Conservation (phyloP, 1,284 basidiomycete genomes). For the Trichosporon sp. region DNA sequence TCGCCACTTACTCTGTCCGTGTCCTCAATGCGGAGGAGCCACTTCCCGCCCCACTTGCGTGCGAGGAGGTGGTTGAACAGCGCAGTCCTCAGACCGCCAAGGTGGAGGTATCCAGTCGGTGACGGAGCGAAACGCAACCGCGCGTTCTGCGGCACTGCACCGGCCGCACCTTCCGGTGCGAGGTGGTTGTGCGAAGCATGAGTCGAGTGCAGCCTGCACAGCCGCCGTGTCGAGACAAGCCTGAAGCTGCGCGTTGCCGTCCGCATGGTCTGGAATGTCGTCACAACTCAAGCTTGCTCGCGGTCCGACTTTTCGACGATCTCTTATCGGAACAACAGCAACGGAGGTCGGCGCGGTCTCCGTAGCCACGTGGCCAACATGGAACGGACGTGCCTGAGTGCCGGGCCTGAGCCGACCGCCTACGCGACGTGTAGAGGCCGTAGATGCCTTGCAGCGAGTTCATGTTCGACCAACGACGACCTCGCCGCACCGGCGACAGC, state of each 20-base stretch:
- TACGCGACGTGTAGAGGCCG: not conserved
- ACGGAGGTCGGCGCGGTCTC: not conserved
- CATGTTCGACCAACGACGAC: not conserved
- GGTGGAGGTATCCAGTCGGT: conserved; percentile 87
- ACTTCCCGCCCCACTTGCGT: conserved; percentile 71
- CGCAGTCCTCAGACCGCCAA: conserved; percentile 93
- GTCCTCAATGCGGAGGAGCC: conserved; percentile 87
- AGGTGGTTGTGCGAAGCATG: not conserved
- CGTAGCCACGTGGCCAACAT: not conserved
- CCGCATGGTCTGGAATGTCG: not conserved
- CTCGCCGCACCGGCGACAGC: not conserved
- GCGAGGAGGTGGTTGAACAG: conserved; percentile 89
- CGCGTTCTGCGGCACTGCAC: conserved; percentile 11
- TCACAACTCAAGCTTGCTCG: not conserved
- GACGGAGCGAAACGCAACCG: conserved; percentile 89
- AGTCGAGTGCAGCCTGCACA: not conserved
- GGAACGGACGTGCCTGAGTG: not conserved
- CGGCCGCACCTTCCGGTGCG: not conserved
- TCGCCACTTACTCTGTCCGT: conserved; percentile 71
- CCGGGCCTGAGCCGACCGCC: not conserved
- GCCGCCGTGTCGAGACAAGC: not conserved
- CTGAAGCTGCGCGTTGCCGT: not conserved
- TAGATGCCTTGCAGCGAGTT: not conserved
- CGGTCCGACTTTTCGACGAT: not conserved
- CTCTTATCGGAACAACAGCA: not conserved